Evolutionary conservation across 129 eudicot species (phyloP), one percentile per base, ranked within the genome.

Genomic region (Ambrosia trifida): DNA sequence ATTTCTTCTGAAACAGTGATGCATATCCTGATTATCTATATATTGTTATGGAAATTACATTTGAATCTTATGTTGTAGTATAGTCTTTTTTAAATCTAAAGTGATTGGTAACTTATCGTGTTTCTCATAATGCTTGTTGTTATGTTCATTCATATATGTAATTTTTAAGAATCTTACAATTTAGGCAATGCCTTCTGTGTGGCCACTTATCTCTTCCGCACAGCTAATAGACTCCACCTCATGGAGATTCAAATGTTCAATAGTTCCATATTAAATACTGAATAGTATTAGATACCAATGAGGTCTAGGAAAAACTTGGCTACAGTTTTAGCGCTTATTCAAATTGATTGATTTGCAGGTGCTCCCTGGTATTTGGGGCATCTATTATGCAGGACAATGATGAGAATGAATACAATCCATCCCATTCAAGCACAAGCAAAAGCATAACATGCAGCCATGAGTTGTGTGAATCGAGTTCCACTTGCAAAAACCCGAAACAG

Each of bases 331-430:
- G 86, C 88, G 57, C 99, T 95, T 90, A 95, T 95, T 87, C 85
- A 90, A 83, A 81, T 79, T 95, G 89, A 95, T 95, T 95, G 99
- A 95, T 90, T 90, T 87, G 89, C 97, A 95, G 97, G 97, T 95
- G 97, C 99, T 87, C 99, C 96, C 81, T 90, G 82, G 88, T 95
- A 82, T 90, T 80, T 84, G 97, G 97, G 95, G 97, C 97, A 88
- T 86, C 95, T 88, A 95, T 95, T 90, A 84, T 95, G 99, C 99
- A 95, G 99, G 99, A 88, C 83, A 84, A 78, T 84, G 95, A 90
- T 78, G 84, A 89, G 53, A 90, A 81, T 70, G 89, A 86, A 73
- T 95, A 90, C 82, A 81, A 69, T 70, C 99, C 96, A 61, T 80
- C 94, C 75, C 84, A 72, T 71, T 95, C 99, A 71, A 88, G 71